Evolutionary conservation across 2,329 filamentous ascomycete genomes (phyloP), one percentile per base, ranked within the genome.

Genomic region (Curvularia spicifera): DNA sequence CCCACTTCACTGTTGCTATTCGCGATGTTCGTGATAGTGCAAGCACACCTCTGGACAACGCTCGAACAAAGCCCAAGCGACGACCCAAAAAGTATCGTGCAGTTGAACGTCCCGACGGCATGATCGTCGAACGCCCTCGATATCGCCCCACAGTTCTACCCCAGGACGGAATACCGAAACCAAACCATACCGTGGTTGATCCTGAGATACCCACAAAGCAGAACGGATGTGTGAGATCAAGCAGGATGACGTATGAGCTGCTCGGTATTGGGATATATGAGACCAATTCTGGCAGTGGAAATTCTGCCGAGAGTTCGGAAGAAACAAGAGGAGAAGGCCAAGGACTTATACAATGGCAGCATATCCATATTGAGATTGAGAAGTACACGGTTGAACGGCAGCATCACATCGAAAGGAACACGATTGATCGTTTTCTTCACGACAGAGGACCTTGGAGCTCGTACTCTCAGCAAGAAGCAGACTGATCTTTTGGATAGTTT

Each of bases 101-200:
- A 2, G 35, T 65, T 22, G 35, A 62, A 24, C 64, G 63, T 9
- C 49, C 62, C 3, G 66, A 66, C 49, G 64, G 66, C 7, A 56
- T 68, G 22, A 53, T 70, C 13, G 57, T 66, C 22, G 64, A 67
- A 9, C 45, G 51, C 31, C 67, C 64, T 24, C 61, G 51, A 13
- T 68, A 67, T 46, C 54, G 43, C 26, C 61, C 63, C 10, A 33
- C 53, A 15, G 22, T 12, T 33, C 47, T 52, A 24, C 22, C 35
- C 18, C 33, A 52, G 31, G 40, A 20, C 24, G 24, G 53, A 48
- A n/a, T 28, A 9, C 43, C 22, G 2, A 47, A 43, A 26, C 51
- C 59, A 13, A 43, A 61, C 39, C 45, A 20, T 29, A 65, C 7
- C 3, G 18, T 12, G 24, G 33, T 13, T 44, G 42, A 13, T 31